Evolutionary conservation across 1,284 basidiomycete genomes (phyloP), one percentile per base, ranked within the genome.

Genomic region (Neolentinus lepideus): DNA sequence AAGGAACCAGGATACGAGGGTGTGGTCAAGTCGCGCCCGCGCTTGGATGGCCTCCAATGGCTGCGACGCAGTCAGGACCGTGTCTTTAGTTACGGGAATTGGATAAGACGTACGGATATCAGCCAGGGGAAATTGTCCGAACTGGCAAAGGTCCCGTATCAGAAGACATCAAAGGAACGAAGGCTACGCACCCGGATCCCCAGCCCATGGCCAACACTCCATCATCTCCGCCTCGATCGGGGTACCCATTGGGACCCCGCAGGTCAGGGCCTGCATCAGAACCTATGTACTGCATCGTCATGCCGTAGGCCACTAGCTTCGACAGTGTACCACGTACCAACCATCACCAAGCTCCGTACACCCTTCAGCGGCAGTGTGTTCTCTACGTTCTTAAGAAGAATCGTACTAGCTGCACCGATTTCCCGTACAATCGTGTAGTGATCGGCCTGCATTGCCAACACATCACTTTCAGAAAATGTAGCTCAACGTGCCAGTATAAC

Each of bases 361-460:
- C 19, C 25, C 24, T 54, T 24, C 43, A 54, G 38, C 22, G 53
- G 53, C 38, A 54, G 24, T 8, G 45, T 27, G 21, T 29, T 29
- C 3, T 25, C 31, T 3, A 22, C 73, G 67, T 94, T 94, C 75
- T 94, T 93, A 22, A 93, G 77, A 25, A 94, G 69, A 4, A 93
- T 87, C 1, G 84, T 83, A 0, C 85, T 87, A 0, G 81, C 83
- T 0, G 80, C 77, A 2, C 81, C 89, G 21, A 92, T 83, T 58
- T 90, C 76, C 27, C 80, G 76, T 10, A 81, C 81, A 4, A 89
- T 67, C 0, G 78, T 76, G 1, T 68, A 45, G 27, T 50, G 47
- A 21, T 50, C 47, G 27, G 9, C 47, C 47, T 50, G n/a, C 47
- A 29, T 29, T 10, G 6, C 27, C 11, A 16, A 3, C 8, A 14